A percentile compares a stretch with the other conserved stretches of the same genome.
These are phyloP conservation scores for Colletotrichum falcatum DNA, from an alignment of 2,329 filamentous ascomycete species.

Conservation along the genomic window DNA sequence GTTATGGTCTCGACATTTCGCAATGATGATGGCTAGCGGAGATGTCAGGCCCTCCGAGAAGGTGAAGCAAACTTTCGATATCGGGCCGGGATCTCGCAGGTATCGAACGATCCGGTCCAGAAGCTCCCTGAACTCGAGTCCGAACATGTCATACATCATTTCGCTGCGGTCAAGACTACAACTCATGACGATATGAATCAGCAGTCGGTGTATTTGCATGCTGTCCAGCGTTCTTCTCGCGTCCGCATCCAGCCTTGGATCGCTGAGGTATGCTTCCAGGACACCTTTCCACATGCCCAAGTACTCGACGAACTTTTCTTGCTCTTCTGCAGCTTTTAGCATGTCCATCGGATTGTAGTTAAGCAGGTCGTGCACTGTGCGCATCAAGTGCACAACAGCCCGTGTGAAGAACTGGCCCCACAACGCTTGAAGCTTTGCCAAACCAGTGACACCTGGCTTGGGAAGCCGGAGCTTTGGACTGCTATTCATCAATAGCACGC, in stretches of 20 bases:
- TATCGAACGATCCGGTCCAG: slow-evolving; percentile 28
- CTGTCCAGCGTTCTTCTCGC: slow-evolving; percentile 29
- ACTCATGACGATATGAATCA: slow-evolving; percentile 31
- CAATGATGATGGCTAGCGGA: slow-evolving; percentile 38
- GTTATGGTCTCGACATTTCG: slow-evolving; percentile 42
- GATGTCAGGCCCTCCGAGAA: slow-evolving; percentile 39
- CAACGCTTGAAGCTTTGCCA: slow-evolving; percentile 23
- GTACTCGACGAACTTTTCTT: slow-evolving; percentile 13
- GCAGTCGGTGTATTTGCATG: slow-evolving; percentile 34
- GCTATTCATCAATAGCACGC: slow-evolving; percentile 27
- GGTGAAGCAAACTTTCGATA: slow-evolving; percentile 17
- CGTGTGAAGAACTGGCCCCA: slow-evolving; percentile 42
- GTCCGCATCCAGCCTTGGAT: not conserved
- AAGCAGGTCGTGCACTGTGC: slow-evolving; percentile 29
- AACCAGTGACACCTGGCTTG: slow-evolving; percentile 1
- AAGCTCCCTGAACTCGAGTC: slow-evolving; percentile 38
- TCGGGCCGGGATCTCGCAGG: slow-evolving; percentile 27
- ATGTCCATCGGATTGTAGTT: slow-evolving; percentile 7
- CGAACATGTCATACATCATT: slow-evolving; percentile 39
- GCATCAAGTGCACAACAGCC: slow-evolving; percentile 33
- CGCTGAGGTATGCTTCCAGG: slow-evolving; percentile 11
- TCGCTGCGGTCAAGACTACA: slow-evolving; percentile 40
- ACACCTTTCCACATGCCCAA: slow-evolving; percentile 23
- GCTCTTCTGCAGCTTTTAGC: not conserved
- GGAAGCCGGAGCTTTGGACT: slow-evolving; percentile 10